Conservation (phyloP, 306 rosid species). For the Trifolium dubium region DNA sequence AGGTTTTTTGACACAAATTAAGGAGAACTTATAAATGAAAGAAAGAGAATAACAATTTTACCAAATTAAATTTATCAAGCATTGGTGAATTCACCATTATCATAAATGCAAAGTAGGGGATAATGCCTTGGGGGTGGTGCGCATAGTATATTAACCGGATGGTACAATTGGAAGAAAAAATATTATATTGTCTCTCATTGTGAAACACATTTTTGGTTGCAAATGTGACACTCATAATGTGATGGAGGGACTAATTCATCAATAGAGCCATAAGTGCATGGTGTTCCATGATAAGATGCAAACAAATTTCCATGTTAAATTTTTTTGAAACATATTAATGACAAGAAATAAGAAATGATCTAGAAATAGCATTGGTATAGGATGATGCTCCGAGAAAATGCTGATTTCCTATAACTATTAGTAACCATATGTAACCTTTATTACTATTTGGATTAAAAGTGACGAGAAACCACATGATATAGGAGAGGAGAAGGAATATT, state of each 20-base stretch:
- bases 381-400: slow-evolving; percentile 28
- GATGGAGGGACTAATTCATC: neutral
- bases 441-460: neutral
- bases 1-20: neutral
- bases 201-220: too few species aligned
- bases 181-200: too few species aligned
- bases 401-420: neutral
- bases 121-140: neutral
- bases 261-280: slow-evolving; percentile 15
- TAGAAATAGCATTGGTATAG: slow-evolving; percentile 11
- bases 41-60: neutral
- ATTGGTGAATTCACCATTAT: neutral
- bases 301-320: neutral
- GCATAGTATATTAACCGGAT: neutral
- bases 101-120: slow-evolving; percentile 1
- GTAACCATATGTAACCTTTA: neutral
- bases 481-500: slow-evolving; percentile 2
- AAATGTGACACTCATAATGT: too few species aligned
- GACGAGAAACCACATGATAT: neutral
- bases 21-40: neutral
- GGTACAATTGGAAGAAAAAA: too few species aligned
- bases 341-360: slow-evolving; percentile 7
- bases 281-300: slow-evolving; percentile 14
- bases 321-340: neutral
- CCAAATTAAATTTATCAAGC: slow-evolving; percentile 1